Evolutionary conservation across 495 filamentous ascomycete species (phyloP).

Genomic region (Corynascus novoguineensis): DNA sequence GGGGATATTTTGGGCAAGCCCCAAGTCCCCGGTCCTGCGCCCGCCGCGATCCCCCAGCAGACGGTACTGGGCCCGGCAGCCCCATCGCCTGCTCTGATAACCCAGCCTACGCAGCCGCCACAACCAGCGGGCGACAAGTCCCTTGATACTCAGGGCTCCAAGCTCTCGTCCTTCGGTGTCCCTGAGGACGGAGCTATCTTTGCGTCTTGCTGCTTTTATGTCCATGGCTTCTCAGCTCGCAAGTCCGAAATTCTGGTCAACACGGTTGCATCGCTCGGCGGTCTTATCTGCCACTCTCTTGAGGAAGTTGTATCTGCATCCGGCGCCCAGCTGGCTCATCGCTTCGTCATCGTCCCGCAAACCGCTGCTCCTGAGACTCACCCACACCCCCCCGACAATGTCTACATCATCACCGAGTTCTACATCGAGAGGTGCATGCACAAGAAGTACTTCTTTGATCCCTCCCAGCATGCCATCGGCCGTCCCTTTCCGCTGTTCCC

Average conservation of each 20-base stretch:
- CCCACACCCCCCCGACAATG: slow-evolving; percentile 32
- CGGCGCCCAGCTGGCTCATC: slow-evolving; percentile 26
- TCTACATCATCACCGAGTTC: slow-evolving; percentile 72
- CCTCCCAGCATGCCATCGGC: slow-evolving; percentile 64
- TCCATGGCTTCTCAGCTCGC: slow-evolving; percentile 54
- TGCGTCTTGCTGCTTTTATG: slow-evolving; percentile 53
- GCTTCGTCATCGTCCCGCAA: slow-evolving; percentile 50
- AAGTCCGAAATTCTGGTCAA: slow-evolving; percentile 41
- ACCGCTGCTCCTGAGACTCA: slow-evolving; percentile 35
- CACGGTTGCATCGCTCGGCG: slow-evolving; percentile 43
- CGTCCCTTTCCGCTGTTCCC: slow-evolving; percentile 67
- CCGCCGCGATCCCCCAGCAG: background rate
- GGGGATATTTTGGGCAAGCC: slow-evolving; percentile 65
- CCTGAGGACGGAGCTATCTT: slow-evolving; percentile 39
- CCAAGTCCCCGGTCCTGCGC: slow-evolving; percentile 11
- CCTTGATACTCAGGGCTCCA: slow-evolving; percentile 23
- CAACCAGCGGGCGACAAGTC: slow-evolving; percentile 12
- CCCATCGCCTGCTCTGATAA: slow-evolving; percentile 3
- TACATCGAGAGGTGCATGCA: slow-evolving; percentile 88
- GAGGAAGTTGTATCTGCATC: slow-evolving; percentile 37
- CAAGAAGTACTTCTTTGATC: slow-evolving; percentile 62
- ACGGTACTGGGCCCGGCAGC: slow-evolving; percentile 12
- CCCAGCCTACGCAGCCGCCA: slow-evolving; percentile 8
- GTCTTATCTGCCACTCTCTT: slow-evolving; percentile 37
- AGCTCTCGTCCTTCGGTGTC: slow-evolving; percentile 29